Base-by-base conservation (phyloP, 2,329 filamentous ascomycete genomes). In the Xenoacremonium recifei region DNA sequence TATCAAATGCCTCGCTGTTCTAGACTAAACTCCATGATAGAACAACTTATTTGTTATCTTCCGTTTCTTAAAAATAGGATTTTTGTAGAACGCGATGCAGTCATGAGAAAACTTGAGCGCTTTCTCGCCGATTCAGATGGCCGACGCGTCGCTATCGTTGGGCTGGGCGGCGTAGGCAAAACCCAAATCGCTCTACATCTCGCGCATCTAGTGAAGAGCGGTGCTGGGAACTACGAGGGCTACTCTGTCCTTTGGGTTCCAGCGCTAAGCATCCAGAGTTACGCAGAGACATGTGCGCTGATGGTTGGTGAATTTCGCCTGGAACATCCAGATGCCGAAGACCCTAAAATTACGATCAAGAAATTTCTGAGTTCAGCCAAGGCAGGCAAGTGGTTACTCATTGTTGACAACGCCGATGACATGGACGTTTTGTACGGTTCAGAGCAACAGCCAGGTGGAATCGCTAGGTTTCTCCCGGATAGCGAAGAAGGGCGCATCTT, bases 281-380 rank as follows among this genome's bases (percentile, higher is more conserved):
- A 74, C 41, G 57, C 71, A 27, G 61, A 68, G 39, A 66, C 66
- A 11, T 72, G 64, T 43, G 36, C 35, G 3, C 57, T 59, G 5
- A 59, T 71, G 4, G 61, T 56, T 2, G 55, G 50, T 29, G 52
- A 59, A 50, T 54, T 71, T 11, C 33, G 42, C 1, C 48, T 66
- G 6, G 29, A 67, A 11, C 66, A 73, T 35, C 51, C 50, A 6
- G 65, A 76, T 38, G 79, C 80, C 45, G 65, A 68, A 35, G 82
- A 87, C 47, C 54, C 81, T 27, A 75, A 77, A 39, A 78, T 83
- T 50, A 73, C 80, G 63, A 80, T 87, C 52, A 70, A 77, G 11
- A 35, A 38, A 4, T 48, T 62, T 16, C 50, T 69, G 1, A 55
- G 45, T 30, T 60, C 54, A 1, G 47, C 55, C n/a, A 41, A 36